These are phyloP conservation scores for Lichtheimia ornata DNA, from an alignment of 371 early-diverging fungal species.

Conservation along the genomic window DNA sequence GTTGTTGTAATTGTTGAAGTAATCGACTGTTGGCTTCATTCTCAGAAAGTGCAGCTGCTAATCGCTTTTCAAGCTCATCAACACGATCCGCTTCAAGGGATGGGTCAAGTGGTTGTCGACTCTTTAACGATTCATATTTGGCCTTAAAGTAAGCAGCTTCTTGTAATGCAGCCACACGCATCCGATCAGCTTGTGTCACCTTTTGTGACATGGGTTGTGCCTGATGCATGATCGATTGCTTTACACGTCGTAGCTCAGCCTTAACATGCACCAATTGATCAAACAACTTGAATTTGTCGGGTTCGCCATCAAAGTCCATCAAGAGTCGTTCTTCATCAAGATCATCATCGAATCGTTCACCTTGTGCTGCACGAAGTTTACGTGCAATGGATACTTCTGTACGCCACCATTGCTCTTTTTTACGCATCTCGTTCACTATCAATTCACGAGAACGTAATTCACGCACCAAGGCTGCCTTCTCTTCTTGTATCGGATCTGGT, in stretches of 20 bases:
- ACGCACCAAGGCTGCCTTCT: slow-evolving; percentile 32
- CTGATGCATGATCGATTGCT: slow-evolving; percentile 49
- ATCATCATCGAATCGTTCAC: slow-evolving; percentile 31
- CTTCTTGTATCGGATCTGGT: slow-evolving; percentile 16
- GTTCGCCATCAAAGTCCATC: slow-evolving; percentile 35
- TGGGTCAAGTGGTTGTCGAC: slow-evolving; percentile 28
- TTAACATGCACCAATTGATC: slow-evolving; percentile 47
- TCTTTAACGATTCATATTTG: slow-evolving; percentile 41
- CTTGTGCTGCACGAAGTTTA: slow-evolving; percentile 23
- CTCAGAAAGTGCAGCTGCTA: slow-evolving; percentile 46
- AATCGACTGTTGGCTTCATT: slow-evolving; percentile 40
- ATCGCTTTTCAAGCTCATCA: slow-evolving; percentile 47
- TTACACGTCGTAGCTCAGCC: slow-evolving; percentile 46
- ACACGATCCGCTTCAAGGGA: slow-evolving; percentile 44
- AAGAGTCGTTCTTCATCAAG: slow-evolving; percentile 34
- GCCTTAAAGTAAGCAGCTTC: slow-evolving; percentile 62
- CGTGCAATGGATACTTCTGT: slow-evolving; percentile 51
- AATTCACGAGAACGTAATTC: slow-evolving; percentile 44
- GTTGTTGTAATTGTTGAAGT: slow-evolving; percentile 41
- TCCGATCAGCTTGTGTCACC: slow-evolving; percentile 54
- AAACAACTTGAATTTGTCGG: slow-evolving; percentile 44
- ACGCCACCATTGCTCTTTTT: slow-evolving; percentile 60
- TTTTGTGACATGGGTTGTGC: slow-evolving; percentile 53
- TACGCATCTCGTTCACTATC: slow-evolving; percentile 46
- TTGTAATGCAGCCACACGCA: slow-evolving; percentile 58